Percentiles rank a stretch among this genome's conserved stretches.
These are phyloP conservation scores for Penstemon eatonii DNA, from an alignment of 257 asterid species.

Conservation along the genomic window DNA sequence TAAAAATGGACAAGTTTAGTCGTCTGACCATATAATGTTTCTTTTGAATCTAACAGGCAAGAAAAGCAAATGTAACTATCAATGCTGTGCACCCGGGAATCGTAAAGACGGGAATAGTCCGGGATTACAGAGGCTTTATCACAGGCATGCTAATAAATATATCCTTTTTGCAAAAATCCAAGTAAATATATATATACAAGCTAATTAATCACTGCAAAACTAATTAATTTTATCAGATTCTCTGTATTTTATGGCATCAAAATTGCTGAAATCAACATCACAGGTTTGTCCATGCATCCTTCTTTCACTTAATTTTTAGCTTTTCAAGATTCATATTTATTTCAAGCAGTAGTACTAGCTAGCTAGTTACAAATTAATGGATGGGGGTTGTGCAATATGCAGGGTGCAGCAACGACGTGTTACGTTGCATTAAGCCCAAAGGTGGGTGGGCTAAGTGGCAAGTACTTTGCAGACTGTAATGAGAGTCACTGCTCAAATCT, in stretches of 20 bases:
- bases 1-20: not conserved
- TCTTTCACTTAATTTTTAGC: constrained; percentile 4
- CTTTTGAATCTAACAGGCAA: constrained; percentile 51
- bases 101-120: constrained; percentile 87
- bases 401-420: constrained; percentile 95
- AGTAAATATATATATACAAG: not conserved
- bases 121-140: constrained; percentile 91
- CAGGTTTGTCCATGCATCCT: constrained; percentile 65
- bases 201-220: not conserved
- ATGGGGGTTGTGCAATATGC: constrained; percentile 14
- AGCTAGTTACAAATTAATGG: not conserved
- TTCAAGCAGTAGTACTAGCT: no score
- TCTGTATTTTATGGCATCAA: constrained; percentile 84
- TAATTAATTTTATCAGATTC: constrained; percentile 52
- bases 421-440: constrained; percentile 73
- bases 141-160: constrained; percentile 92
- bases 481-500: constrained; percentile 65
- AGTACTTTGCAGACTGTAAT: constrained; percentile 87
- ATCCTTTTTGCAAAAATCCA: constrained; percentile 21
- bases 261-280: constrained; percentile 83
- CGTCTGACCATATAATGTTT: constrained; percentile 16
- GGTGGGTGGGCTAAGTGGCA: constrained; percentile 55
- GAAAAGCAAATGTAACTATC: constrained; percentile 80
- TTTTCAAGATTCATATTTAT: constrained; percentile 1
- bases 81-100: constrained; percentile 95